A percentile compares a stretch with the other conserved stretches of the same genome.
These are phyloP conservation scores for Sclerospora graminicola DNA, from an alignment of 352 stramenopile genomes.

Conservation along the genomic window DNA sequence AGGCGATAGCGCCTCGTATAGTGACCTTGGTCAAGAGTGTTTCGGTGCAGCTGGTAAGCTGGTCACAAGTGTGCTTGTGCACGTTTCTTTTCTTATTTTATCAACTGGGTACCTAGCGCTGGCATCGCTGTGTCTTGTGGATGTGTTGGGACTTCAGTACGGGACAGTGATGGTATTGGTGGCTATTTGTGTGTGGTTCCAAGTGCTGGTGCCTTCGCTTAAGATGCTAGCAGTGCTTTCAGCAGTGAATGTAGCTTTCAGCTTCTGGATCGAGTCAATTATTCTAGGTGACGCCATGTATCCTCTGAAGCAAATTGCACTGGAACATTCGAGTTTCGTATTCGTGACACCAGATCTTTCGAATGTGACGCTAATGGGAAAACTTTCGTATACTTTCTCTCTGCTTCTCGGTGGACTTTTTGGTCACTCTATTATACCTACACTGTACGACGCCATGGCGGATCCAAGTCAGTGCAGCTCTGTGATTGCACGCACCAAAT, in stretches of 20 bases:
- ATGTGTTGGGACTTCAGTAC: conserved; percentile 46
- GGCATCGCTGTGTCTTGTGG: conserved; percentile 42
- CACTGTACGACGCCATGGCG: conserved; percentile 67
- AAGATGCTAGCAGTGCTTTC: conserved; percentile 47
- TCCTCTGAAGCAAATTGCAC: conserved; percentile 62
- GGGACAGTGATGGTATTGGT: conserved; percentile 45
- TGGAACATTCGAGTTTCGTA: conserved; percentile 47
- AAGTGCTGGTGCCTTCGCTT: conserved; percentile 59
- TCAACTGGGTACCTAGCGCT: conserved; percentile 50
- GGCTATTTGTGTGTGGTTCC: conserved; percentile 42
- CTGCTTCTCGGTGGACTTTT: conserved; percentile 58
- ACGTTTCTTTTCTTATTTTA: conserved; percentile 49
- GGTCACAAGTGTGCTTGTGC: conserved; percentile 33
- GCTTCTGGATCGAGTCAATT: conserved; percentile 70
- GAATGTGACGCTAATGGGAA: conserved; percentile 33
- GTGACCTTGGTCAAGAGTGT: conserved; percentile 60
- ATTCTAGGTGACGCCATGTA: conserved; percentile 82
- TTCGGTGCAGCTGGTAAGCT: conserved; percentile 36
- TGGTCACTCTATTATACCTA: conserved; percentile 59
- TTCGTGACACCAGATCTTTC: conserved; percentile 60
- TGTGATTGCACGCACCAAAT: conserved; percentile 41
- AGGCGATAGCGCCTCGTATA: conserved; percentile 50
- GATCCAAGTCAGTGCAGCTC: conserved; percentile 40
- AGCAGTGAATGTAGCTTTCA: conserved; percentile 63
- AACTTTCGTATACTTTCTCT: conserved; percentile 66